These are phyloP conservation scores for Penicillium sp. DNA, from an alignment of 2,329 filamentous ascomycete species.

Conservation along the genomic window DNA sequence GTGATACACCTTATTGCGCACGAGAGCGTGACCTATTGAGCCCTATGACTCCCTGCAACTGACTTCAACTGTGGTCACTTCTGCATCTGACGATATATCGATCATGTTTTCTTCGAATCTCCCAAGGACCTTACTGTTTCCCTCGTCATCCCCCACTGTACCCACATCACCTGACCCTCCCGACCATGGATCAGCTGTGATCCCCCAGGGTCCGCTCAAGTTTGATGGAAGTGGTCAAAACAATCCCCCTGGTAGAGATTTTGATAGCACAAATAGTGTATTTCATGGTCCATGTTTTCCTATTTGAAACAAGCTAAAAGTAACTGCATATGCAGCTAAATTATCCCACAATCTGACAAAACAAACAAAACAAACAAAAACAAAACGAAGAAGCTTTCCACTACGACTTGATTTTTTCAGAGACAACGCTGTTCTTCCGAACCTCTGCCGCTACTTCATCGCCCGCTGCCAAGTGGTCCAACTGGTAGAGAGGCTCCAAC, in stretches of 20 bases:
- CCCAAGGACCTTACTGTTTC: neutral
- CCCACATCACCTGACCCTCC: conserved; percentile 23
- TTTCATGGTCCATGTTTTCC: neutral
- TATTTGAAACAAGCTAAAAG: too few relatives aligned
- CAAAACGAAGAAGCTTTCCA: neutral
- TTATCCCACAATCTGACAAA: too few relatives aligned
- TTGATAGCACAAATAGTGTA: too few relatives aligned
- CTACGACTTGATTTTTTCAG: conserved; percentile 5
- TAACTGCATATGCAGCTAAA: too few relatives aligned
- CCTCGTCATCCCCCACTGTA: conserved; percentile 12
- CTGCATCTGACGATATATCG: neutral
- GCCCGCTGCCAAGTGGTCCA: conserved; percentile 34
- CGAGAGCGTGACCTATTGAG: conserved; percentile 9
- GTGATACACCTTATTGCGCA: conserved; percentile 26
- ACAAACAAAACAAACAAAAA: neutral
- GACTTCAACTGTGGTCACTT: neutral
- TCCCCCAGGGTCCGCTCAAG: conserved; percentile 13
- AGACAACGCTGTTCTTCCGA: conserved; percentile 1
- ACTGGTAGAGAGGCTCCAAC: conserved; percentile 58
- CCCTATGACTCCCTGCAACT: conserved; percentile 13
- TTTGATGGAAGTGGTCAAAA: neutral
- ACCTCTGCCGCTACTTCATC: neutral
- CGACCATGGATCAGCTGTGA: conserved; percentile 24
- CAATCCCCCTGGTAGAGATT: neutral
- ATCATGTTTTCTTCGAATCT: neutral